Percentiles rank a stretch among this genome's conserved stretches.
Conservation (phyloP, 805 yeast species). For the Candida koratica region DNA sequence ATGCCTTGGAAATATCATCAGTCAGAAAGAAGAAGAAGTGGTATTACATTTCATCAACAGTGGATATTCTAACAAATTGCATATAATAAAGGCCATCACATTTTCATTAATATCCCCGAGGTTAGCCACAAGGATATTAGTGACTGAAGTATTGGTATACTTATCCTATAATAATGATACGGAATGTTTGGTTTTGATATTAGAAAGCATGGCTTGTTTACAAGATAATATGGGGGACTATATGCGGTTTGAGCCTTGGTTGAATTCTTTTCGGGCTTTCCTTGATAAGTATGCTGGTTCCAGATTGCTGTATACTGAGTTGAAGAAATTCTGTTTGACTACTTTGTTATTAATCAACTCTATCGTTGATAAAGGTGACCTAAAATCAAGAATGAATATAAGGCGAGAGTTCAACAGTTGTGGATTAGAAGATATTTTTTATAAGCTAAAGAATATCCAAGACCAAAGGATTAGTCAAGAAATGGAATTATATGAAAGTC, state of each 20-base stretch:
- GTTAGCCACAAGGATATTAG: conserved; percentile 36
- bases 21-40: conserved; percentile 14
- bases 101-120: conserved; percentile 39
- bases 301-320: conserved; percentile 14
- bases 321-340: conserved; percentile 33
- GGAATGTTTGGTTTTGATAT: conserved; percentile 18
- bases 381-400: conserved; percentile 26
- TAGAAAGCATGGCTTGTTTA: conserved; percentile 30
- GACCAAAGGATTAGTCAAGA: conserved; percentile 32
- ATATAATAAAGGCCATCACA: conserved; percentile 35
- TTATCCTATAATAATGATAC: conserved; percentile 25
- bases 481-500: conserved; percentile 35
- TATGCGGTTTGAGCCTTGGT: conserved; percentile 40
- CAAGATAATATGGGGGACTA: conserved; percentile 35
- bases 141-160: conserved; percentile 41
- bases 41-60: conserved; percentile 10
- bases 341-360: conserved; percentile 35
- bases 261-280: conserved; percentile 32
- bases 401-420: conserved; percentile 38
- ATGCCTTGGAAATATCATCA: conserved; percentile 35
- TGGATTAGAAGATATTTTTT: conserved; percentile 31
- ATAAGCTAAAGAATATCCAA: conserved; percentile 29
- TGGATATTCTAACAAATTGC: conserved; percentile 23
- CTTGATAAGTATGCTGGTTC: conserved; percentile 27
- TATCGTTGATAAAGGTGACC: conserved; percentile 26